Evolutionary conservation across 2,329 filamentous ascomycete species (phyloP), one percentile per base, ranked within the genome.

Genomic region (Alternaria sp.): DNA sequence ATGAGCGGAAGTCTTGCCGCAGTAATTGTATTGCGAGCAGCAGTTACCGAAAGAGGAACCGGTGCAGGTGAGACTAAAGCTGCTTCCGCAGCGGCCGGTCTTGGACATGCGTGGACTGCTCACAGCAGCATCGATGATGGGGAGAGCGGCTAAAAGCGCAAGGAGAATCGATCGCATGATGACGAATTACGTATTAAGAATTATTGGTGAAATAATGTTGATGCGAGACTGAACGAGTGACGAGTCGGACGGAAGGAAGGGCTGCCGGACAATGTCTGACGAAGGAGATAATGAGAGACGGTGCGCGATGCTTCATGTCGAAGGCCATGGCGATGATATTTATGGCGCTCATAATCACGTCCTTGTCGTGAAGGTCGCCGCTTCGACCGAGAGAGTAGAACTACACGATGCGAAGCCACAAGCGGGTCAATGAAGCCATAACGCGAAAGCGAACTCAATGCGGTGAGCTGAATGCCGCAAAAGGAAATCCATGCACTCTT

Each of bases 261-360:
- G 32, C 32, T n/a, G 15, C 7, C 7, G 3, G 32, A 36, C 7
- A 9, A 36, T 36, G 2, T 36, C 15, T 0, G 32, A 36, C 32
- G 7, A 2, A 36, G 2, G 4, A 36, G 15, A n/a, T 5, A 5
- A 36, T 0, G 0, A 36, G 32, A 36, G 13, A 36, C 0, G 12
- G 32, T n/a, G 13, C 32, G 32, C 7, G 15, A 36, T 36, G 4
- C 13, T n/a, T 36, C 15, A 36, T 9, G 6, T 36, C 15, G 15
- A 36, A n/a, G 32, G 13, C 32, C 0, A n/a, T 36, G 0, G 15
- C 13, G 32, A 36, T 4, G 15, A 36, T 36, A 9, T 36, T 9
- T 36, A n/a, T 36, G 15, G 32, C 7, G 3, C 7, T 36, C 32
- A 9, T 36, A 7, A 36, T 36, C 3, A 7, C 32, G 3, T n/a